Evolutionary conservation across 495 filamentous ascomycete genomes (phyloP).

Genomic region (Rhypophila decipiens): DNA sequence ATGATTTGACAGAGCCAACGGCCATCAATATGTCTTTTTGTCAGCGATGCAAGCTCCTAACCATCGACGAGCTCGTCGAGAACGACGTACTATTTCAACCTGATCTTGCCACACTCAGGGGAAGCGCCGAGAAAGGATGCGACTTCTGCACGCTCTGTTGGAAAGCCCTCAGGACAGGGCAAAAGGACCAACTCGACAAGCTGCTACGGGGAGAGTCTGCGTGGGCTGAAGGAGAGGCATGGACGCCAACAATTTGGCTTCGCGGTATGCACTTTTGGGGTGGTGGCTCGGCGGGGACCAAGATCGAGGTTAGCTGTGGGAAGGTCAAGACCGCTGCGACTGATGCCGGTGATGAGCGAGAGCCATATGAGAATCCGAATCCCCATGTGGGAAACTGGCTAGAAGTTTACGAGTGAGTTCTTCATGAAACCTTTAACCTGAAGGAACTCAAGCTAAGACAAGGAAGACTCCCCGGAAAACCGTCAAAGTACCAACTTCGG

Average conservation of each 20-base stretch:
- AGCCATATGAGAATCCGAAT: neutral
- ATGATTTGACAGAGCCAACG: neutral
- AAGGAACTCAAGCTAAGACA: no score
- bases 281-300: neutral
- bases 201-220: constrained; percentile 5
- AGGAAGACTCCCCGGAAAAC: constrained; percentile 2
- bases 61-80: constrained; percentile 2
- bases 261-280: neutral
- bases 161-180: neutral
- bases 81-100: constrained; percentile 6
- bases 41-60: constrained; percentile 2
- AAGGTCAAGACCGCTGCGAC: no score
- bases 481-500: constrained; percentile 3
- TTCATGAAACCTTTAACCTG: no score
- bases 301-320: neutral
- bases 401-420: neutral
- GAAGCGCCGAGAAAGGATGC: constrained; percentile 7
- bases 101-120: constrained; percentile 1
- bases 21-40: constrained; percentile 3
- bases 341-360: neutral
- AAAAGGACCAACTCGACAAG: neutral
- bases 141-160: constrained; percentile 6
- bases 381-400: neutral
- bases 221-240: constrained; percentile 2
- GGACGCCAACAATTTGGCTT: constrained; percentile 8